Evolutionary conservation across 306 rosid species (phyloP), one percentile per base, ranked within the genome.

Genomic region (Morella rubra): DNA sequence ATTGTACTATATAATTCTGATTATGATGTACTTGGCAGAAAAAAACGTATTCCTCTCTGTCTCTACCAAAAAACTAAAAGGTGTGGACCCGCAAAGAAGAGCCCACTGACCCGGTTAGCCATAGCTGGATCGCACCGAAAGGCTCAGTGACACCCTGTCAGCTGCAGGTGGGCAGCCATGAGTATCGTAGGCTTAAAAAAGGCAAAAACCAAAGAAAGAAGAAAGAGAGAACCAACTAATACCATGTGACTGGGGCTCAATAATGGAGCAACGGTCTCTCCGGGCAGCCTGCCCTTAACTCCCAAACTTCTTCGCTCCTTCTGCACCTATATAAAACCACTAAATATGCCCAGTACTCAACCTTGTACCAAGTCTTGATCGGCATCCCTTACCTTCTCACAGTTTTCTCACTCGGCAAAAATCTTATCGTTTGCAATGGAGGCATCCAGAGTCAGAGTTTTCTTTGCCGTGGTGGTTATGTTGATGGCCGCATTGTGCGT

Each of bases 61-160:
- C 1, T 24, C 27, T 24, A 24, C 27, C 27, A 24, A 24, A 24
- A 24, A 24, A 24, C 27, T 24, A 58, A 66, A 52, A 11, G 13
- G 12, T 7, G 6, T 73, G 73, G 61, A 56, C 77, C 84, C 54
- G 69, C 44, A 53, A 79, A 75, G 7, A 8, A 0, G 22, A 10
- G 32, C 15, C 24, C 64, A n/a, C n/a, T n/a, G 4, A 58, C 11
- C 4, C 83, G 81, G 88, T 84, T 82, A 88, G 83, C 70, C 67
- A 77, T 88, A 87, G 90, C 87, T 87, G 90, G 83, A 49, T 27
- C 6, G 15, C 83, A 84, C 73, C 44, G 32, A 27, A 49, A 75
- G 55, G 7, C 49, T 84, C 49, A 12, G 70, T 67, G 56, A 87
- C 86, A 66, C 73, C 50, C 84, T 84, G 85, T 84, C 37, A 32